Percentiles rank a stretch among this genome's conserved stretches.
These are phyloP conservation scores for Malassezia arunalokei DNA, from an alignment of 1,284 basidiomycete species.

Conservation along the genomic window DNA sequence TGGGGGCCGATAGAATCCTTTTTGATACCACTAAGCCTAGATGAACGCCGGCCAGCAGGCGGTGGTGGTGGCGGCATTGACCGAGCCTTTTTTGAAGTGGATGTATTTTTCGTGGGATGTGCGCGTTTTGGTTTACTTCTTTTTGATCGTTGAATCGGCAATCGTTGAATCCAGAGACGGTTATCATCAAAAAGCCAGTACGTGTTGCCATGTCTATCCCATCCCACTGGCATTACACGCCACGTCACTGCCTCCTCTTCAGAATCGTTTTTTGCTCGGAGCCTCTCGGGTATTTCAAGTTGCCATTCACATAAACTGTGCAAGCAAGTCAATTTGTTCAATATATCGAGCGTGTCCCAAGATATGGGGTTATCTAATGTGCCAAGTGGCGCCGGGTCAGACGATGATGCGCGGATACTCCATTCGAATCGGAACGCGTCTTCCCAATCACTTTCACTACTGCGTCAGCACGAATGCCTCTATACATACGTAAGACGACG, in stretches of 20 bases:
- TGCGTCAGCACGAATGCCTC: background rate
- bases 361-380: constrained; percentile 26
- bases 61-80: constrained; percentile 22
- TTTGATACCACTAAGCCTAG: constrained; percentile 7
- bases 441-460: constrained; percentile 21
- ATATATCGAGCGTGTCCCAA: constrained; percentile 49
- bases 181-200: constrained; percentile 81
- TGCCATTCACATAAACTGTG: constrained; percentile 51
- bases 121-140: constrained; percentile 9
- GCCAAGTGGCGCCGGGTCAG: constrained; percentile 18
- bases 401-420: constrained; percentile 18
- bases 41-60: constrained; percentile 45
- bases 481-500: background rate
- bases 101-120: background rate
- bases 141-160: constrained; percentile 31
- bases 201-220: constrained; percentile 65
- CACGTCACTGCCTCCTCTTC: constrained; percentile 50
- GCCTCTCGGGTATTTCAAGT: constrained; percentile 50
- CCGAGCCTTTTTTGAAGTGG: constrained; percentile 16
- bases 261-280: constrained; percentile 49
- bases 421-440: constrained; percentile 24
- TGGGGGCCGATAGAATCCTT: background rate
- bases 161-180: constrained; percentile 70
- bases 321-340: constrained; percentile 48
- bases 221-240: constrained; percentile 68